Conservation (phyloP, 306 rosid species). For the Glycyrrhiza uralensis region DNA sequence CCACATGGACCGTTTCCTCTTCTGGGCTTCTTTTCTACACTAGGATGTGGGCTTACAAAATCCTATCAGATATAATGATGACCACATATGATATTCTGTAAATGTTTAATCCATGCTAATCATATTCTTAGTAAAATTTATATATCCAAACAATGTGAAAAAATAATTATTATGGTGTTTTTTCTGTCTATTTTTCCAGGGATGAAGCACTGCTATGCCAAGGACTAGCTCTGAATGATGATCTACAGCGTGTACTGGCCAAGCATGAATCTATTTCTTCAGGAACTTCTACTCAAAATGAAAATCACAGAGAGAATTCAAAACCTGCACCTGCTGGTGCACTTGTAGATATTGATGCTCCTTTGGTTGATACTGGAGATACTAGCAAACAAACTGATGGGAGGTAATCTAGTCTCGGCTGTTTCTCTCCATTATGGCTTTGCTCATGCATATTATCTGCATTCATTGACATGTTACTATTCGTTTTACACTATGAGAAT, state of each 20-base stretch:
- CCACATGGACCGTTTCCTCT: not conserved
- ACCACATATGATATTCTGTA: not conserved
- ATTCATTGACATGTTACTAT: slow-evolving; percentile 1
- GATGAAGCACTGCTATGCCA: slow-evolving; percentile 91
- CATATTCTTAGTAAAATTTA: not conserved
- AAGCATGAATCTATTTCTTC: slow-evolving; percentile 86
- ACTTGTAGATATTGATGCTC: slow-evolving; percentile 64
- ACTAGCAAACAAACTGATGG: slow-evolving; percentile 50
- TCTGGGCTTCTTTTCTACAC: not conserved
- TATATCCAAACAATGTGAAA: not conserved
- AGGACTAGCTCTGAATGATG: slow-evolving; percentile 92
- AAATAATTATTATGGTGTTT: not conserved
- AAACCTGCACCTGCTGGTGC: slow-evolving; percentile 52
- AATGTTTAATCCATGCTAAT: not conserved
- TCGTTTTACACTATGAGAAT: not conserved
- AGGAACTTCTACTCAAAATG: slow-evolving; percentile 44
- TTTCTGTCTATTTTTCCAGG: slow-evolving; percentile 37
- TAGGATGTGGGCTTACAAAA: not conserved
- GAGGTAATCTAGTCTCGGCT: slow-evolving; percentile 47
- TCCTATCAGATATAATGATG: not conserved
- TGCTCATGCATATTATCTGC: slow-evolving; percentile 20
- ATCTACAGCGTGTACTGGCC: slow-evolving; percentile 86
- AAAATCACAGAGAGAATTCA: slow-evolving; percentile 36
- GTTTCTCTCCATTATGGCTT: slow-evolving; percentile 1
- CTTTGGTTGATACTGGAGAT: slow-evolving; percentile 80